A percentile compares a stretch with the other conserved stretches of the same genome.
These are phyloP conservation scores for Talaromyces pinophilus DNA, from an alignment of 2,329 filamentous ascomycete species.

Conservation along the genomic window DNA sequence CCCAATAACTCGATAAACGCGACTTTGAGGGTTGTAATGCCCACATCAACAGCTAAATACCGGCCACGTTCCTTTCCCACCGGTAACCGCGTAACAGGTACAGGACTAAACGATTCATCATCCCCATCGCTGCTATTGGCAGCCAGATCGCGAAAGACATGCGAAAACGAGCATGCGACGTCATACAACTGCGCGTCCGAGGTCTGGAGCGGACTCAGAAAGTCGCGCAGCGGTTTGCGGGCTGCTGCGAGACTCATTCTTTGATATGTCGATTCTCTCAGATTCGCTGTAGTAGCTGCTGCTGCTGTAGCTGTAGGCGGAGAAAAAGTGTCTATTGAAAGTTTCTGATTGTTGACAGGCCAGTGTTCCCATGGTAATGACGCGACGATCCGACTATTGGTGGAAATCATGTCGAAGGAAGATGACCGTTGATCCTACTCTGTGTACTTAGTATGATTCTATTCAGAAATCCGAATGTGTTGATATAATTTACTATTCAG, in stretches of 20 bases:
- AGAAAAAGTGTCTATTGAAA: background rate
- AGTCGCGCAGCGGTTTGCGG: constrained; percentile 19
- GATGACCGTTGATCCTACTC: background rate
- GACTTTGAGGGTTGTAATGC: constrained; percentile 22
- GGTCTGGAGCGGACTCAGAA: constrained; percentile 20
- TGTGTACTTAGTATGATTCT: constrained; percentile 2
- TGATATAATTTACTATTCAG: background rate
- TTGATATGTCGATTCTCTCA: constrained; percentile 8
- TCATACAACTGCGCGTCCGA: constrained; percentile 20
- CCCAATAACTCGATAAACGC: constrained; percentile 24
- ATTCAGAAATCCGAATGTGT: background rate
- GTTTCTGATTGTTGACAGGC: background rate
- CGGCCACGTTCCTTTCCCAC: constrained; percentile 20
- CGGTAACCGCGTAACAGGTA: constrained; percentile 21
- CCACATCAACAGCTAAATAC: constrained; percentile 22
- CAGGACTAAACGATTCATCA: constrained; percentile 20
- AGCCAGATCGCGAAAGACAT: constrained; percentile 19
- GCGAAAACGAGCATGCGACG: constrained; percentile 22
- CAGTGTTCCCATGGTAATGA: constrained; percentile 11
- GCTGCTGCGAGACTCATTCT: constrained; percentile 19
- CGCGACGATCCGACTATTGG: background rate
- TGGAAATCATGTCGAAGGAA: constrained; percentile 13
- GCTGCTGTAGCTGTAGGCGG: background rate
- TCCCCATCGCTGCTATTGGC: constrained; percentile 1
- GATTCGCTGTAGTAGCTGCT: background rate